phyloP scores from a whole-genome alignment of 805 yeast species.

The Myxozyma monticola region DNA sequence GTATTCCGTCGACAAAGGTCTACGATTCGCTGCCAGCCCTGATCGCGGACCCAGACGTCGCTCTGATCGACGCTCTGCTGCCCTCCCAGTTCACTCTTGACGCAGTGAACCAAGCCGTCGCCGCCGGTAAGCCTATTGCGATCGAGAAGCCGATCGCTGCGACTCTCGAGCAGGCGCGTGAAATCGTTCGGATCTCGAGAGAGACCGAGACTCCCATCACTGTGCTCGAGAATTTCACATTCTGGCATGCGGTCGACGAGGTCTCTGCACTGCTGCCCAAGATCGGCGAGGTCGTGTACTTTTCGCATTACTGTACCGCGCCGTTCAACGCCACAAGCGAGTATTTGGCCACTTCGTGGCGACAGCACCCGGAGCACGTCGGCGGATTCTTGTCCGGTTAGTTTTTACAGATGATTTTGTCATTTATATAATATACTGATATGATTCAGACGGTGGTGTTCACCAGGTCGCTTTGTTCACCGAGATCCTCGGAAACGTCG shows the following conservation, averaged over 20 bases:
- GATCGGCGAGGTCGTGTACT: conserved; percentile 61
- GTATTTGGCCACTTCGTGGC: conserved; percentile 72
- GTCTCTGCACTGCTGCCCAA: conserved; percentile 60
- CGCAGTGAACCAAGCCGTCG: conserved; percentile 67
- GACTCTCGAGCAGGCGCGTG: conserved; percentile 71
- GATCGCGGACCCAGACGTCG: conserved; percentile 64
- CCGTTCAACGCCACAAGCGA: conserved; percentile 51
- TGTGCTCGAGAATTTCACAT: conserved; percentile 86
- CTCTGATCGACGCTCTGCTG: conserved; percentile 77
- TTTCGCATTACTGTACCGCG: conserved; percentile 48
- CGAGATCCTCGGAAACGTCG: conserved; percentile 73
- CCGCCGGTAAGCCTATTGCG: conserved; percentile 72
- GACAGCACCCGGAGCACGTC: conserved; percentile 84
- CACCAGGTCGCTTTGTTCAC: conserved; percentile 89
- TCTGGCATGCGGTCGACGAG: conserved; percentile 56
- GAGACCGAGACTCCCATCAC: conserved; percentile 66
- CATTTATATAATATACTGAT: not conserved
- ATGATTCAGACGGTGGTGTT: conserved; percentile 71
- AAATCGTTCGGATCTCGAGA: conserved; percentile 68
- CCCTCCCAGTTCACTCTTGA: conserved; percentile 82
- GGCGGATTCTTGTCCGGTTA: conserved; percentile 75
- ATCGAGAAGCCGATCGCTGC: conserved; percentile 95
- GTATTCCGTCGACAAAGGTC: conserved; percentile 50
- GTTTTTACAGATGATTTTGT: not conserved
- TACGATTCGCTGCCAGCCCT: conserved; percentile 64